phyloP scores from a whole-genome alignment of 768 basidiomycete genomes.

The Sistotremastrum suecicum region DNA sequence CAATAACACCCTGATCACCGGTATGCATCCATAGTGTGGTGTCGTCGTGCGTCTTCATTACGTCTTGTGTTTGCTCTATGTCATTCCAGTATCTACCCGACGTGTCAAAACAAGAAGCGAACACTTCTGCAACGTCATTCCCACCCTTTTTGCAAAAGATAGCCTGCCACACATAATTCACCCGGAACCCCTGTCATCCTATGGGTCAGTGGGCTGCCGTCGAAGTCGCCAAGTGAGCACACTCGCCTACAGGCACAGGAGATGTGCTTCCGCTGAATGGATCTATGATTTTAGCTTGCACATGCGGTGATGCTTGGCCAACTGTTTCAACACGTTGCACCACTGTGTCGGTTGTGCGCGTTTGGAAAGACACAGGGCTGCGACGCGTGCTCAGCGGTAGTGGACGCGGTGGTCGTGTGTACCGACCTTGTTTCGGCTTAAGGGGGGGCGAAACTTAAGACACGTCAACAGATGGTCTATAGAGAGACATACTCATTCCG shows the following conservation, averaged over 20 bases:
- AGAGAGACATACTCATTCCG: constrained; percentile 61
- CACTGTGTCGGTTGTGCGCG: constrained; percentile 52
- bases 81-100: constrained; percentile 59
- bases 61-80: constrained; percentile 45
- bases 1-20: constrained; percentile 70
- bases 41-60: constrained; percentile 39
- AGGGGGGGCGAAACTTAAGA: background rate
- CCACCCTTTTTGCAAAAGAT: constrained; percentile 69
- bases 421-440: constrained; percentile 57
- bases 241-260: constrained; percentile 48
- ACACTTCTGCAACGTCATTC: constrained; percentile 6
- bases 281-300: constrained; percentile 60
- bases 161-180: constrained; percentile 62
- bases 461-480: background rate
- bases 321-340: constrained; percentile 73
- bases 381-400: background rate
- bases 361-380: constrained; percentile 78
- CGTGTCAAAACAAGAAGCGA: background rate
- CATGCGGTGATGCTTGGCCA: constrained; percentile 62
- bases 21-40: constrained; percentile 71
- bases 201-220: background rate
- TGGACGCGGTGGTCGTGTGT: too few relatives aligned
- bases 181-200: constrained; percentile 28
- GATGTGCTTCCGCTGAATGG: constrained; percentile 25
- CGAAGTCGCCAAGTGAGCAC: background rate